A percentile compares a stretch with the other conserved stretches of the same genome.
Conservation (phyloP, 148 eudicot species). For the Rheum nobile region DNA sequence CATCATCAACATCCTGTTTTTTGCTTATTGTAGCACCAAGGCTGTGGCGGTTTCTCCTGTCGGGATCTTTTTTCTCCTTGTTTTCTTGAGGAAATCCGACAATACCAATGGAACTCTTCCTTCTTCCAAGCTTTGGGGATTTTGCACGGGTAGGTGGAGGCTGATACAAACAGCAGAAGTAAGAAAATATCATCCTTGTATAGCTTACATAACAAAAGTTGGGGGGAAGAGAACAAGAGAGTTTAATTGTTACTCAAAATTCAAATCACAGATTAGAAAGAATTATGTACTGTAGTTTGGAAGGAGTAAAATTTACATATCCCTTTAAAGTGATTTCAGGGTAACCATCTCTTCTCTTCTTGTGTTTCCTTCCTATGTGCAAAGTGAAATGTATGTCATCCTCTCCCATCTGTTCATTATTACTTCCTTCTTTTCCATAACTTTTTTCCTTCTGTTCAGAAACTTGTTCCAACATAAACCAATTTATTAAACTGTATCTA, state of each 20-base stretch:
- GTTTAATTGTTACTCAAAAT: not conserved
- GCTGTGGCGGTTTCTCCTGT: constrained; percentile 32
- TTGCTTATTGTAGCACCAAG: constrained; percentile 6
- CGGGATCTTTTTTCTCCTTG: constrained; percentile 20
- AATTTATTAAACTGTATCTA: not conserved
- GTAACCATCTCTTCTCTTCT: not conserved
- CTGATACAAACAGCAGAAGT: constrained; percentile 23
- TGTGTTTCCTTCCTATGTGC: not conserved
- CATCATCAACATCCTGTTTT: constrained; percentile 6
- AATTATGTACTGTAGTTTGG: not conserved
- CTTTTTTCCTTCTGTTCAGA: not conserved
- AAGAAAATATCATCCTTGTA: no score
- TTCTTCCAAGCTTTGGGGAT: constrained; percentile 79
- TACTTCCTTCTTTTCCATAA: not conserved
- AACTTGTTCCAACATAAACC: not conserved
- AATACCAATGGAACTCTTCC: constrained; percentile 56
- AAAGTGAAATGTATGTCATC: not conserved
- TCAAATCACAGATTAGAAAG: not conserved
- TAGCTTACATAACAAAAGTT: not conserved
- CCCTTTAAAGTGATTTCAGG: not conserved
- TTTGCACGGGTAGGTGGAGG: constrained; percentile 82
- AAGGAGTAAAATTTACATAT: not conserved
- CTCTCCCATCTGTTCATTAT: not conserved
- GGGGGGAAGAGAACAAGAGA: not conserved
- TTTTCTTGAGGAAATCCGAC: constrained; percentile 16